Base-by-base conservation (phyloP, 441 rosid genomes). In the Metrosideros polymorpha region DNA sequence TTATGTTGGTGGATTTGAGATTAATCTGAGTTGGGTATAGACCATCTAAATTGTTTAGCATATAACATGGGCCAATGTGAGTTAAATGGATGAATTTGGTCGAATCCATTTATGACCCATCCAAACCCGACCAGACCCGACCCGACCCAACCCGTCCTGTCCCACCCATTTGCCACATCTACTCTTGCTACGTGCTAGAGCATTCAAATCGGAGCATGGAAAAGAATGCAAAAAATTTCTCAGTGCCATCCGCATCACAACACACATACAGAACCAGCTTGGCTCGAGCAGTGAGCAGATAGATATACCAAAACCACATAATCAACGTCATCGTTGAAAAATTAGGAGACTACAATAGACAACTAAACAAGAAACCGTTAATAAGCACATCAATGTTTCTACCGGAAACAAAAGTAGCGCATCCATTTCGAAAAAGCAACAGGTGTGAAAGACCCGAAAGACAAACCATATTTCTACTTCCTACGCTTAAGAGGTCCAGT, bases 401-500 rank as follows among this genome's bases (percentile, higher is more conserved):
- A n/a, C n/a, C n/a, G n/a, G n/a, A n/a, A n/a, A n/a, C n/a, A 63
- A 63, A 18, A 63, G 25, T 18, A 63, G 7, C 76, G 35, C 43
- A 32, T 63, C 76, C 76, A 18, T 63, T 63, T 63, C 3, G 12
- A 35, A 63, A 63, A 63, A 63, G 7, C 76, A 63, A 63, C 76
- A 32, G 43, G n/a, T n/a, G n/a, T n/a, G 43, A 63, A 63, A 63
- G 76, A 63, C 6, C n/a, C 2, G 1, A 32, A 63, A 66, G 45
- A 66, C 10, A n/a, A 66, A 42, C 79, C 47, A 3, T 22, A 0
- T 3, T 22, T 35, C 87, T 92, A 91, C 91, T 90, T 93, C 90
- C 86, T 91, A 89, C 92, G 91, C 94, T 93, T 95, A 85, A 85
- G 92, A 35, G 92, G 90, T 86, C 93, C 97, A 2, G 98, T 92